Evolutionary conservation across 2,329 filamentous ascomycete species (phyloP), one percentile per base, ranked within the genome.

Genomic region (Sarocladium oryzae): DNA sequence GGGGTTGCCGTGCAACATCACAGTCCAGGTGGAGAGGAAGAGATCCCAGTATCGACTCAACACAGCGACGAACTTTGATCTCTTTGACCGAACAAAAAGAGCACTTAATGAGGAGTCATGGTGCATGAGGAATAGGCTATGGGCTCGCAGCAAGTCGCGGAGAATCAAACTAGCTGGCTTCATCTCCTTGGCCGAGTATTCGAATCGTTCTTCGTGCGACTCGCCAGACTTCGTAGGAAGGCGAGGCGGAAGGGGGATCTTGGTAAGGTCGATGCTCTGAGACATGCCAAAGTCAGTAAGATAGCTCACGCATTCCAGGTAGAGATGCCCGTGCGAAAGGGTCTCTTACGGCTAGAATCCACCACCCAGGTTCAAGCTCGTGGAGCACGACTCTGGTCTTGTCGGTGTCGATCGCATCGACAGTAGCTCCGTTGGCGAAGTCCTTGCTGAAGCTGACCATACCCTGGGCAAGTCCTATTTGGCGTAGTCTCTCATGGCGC

Each of bases 401-500:
- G 60, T 96, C 88, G 1, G 93, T 97, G 63, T 99, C 93, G 54
- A 99, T 85, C 9, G 84, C 83, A 61, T 96, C 89, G 35, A 96
- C 81, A 2, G 88, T 67, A 57, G 84, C 77, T 53, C 85, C 88
- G 55, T 82, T 78, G 2, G 91, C 87, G 68, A 99, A 99, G 60
- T 84, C 91, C 63, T 84, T 86, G 61, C 88, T 88, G 71, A 99
- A 99, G 65, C 85, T 88, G 53, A 95, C 86, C 86, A 97, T 96
- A 64, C 91, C 93, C 72, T 99, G 93, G 36, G 93, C 93, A 56
- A 99, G 81, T 33, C 93, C 93, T 64, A 99, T 90, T 74, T 96
- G 91, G 57, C 93, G 82, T 61, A 97, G 74, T 60, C 85, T 86
- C 71, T 95, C 88, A 68, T 97, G 93, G 63, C 84, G 82, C 61